phyloP scores from a whole-genome alignment of 441 rosid genomes.

The Syzygium malaccense region DNA sequence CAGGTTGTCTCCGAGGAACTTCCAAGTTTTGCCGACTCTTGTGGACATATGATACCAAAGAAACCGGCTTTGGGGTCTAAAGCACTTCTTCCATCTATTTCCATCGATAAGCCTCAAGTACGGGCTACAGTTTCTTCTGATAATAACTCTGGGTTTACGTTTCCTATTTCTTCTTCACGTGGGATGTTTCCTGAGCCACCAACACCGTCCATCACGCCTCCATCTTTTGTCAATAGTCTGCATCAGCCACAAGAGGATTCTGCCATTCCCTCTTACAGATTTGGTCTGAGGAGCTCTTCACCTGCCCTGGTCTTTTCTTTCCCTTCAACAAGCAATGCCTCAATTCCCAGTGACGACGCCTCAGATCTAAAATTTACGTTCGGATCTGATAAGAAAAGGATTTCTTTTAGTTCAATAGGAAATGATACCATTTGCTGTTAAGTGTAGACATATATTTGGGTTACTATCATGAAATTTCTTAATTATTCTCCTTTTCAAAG shows the following conservation, averaged over 20 bases:
- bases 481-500: neutral
- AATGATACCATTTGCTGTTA: constrained; percentile 50
- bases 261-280: constrained; percentile 46
- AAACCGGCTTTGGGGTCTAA: constrained; percentile 47
- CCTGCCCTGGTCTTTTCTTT: constrained; percentile 52
- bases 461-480: neutral
- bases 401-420: constrained; percentile 53
- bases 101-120: constrained; percentile 41
- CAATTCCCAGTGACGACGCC: constrained; percentile 20
- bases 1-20: constrained; percentile 31
- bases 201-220: constrained; percentile 69
- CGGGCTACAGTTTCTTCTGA: constrained; percentile 47
- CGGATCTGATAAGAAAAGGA: constrained; percentile 50
- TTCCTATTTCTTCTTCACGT: constrained; percentile 53
- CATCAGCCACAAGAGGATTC: constrained; percentile 27
- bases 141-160: constrained; percentile 46
- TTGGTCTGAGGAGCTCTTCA: constrained; percentile 33
- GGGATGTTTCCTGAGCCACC: constrained; percentile 65
- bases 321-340: constrained; percentile 53
- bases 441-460: neutral
- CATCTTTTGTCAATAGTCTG: constrained; percentile 19
- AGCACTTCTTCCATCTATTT: constrained; percentile 49
- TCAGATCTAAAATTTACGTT: constrained; percentile 54
- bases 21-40: constrained; percentile 18
- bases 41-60: constrained; percentile 14